Conservation (phyloP, 2,329 filamentous ascomycete genomes). For the Amylocarpus encephaloides region DNA sequence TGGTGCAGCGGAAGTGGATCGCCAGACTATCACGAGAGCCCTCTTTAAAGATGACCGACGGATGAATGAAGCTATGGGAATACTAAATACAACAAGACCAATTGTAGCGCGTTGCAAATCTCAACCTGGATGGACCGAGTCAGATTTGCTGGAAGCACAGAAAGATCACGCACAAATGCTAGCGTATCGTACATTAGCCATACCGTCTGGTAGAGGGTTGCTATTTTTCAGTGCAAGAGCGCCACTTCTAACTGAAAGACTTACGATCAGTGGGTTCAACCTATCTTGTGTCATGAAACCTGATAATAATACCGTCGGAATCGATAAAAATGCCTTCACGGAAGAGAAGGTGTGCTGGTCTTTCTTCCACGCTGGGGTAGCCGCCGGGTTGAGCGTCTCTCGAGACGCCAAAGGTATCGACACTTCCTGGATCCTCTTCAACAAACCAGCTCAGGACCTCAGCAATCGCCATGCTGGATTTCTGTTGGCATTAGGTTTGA, state of each 20-base stretch:
- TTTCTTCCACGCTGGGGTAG: slow-evolving; percentile 94
- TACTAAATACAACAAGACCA: slow-evolving; percentile 80
- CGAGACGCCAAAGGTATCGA: slow-evolving; percentile 88
- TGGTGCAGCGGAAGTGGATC: slow-evolving; percentile 75
- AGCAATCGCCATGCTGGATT: slow-evolving; percentile 97
- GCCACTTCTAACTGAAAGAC: slow-evolving; percentile 87
- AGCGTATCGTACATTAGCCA: slow-evolving; percentile 79
- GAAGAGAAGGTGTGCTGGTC: slow-evolving; percentile 98
- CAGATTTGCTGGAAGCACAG: slow-evolving; percentile 83
- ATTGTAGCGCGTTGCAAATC: slow-evolving; percentile 72
- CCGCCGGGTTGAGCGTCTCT: slow-evolving; percentile 88
- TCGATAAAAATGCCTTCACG: slow-evolving; percentile 78
- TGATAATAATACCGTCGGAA: slow-evolving; percentile 85
- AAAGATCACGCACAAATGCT: slow-evolving; percentile 84
- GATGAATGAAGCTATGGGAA: slow-evolving; percentile 73
- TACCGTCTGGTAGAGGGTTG: slow-evolving; percentile 80
- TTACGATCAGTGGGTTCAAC: slow-evolving; percentile 84
- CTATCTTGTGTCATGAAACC: slow-evolving; percentile 88
- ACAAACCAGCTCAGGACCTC: slow-evolving; percentile 79
- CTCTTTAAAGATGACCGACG: slow-evolving; percentile 90
- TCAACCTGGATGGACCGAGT: slow-evolving; percentile 73
- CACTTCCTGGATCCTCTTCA: slow-evolving; percentile 98
- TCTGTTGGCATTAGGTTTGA: slow-evolving; percentile 80
- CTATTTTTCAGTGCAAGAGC: slow-evolving; percentile 82
- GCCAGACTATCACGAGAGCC: slow-evolving; percentile 73